These are phyloP conservation scores for Cymodocea nodosa DNA, from an alignment of 116 monocot genomes.

Conservation along the genomic window DNA sequence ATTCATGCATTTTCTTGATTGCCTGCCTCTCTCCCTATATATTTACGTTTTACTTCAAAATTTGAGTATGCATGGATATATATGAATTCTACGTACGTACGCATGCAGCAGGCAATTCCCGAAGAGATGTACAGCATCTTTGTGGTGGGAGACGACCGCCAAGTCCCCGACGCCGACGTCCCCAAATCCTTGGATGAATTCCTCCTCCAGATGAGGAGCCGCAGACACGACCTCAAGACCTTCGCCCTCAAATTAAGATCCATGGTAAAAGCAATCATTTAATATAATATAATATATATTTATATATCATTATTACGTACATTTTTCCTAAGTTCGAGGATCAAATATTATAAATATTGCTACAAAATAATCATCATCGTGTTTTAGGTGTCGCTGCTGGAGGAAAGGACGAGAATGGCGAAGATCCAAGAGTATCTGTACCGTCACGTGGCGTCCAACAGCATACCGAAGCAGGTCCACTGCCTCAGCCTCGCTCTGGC, in stretches of 20 bases:
- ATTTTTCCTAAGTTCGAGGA: too few species aligned
- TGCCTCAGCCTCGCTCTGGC: slow-evolving; percentile 69
- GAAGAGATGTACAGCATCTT: slow-evolving; percentile 45
- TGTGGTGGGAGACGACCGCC: slow-evolving; percentile 12
- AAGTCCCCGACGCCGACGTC: slow-evolving; percentile 11
- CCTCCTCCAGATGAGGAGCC: slow-evolving; percentile 38
- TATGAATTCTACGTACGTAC: not conserved
- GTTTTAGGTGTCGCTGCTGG: slow-evolving; percentile 38
- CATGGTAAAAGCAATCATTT: slow-evolving; percentile 23
- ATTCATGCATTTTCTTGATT: not conserved
- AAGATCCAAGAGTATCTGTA: slow-evolving; percentile 71
- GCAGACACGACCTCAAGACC: slow-evolving; percentile 34
- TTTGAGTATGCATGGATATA: not conserved
- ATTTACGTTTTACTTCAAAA: too few species aligned
- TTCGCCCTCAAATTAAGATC: slow-evolving; percentile 54
- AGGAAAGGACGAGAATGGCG: slow-evolving; percentile 51
- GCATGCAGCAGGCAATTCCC: slow-evolving; percentile 17
- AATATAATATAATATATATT: not conserved
- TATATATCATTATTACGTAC: too few species aligned
- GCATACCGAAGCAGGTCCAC: slow-evolving; percentile 73
- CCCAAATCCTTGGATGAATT: slow-evolving; percentile 53
- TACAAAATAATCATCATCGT: not conserved
- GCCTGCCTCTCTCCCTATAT: not conserved
- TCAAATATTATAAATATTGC: not conserved
- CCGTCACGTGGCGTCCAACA: slow-evolving; percentile 85